These are phyloP conservation scores for Penicillium olsonii DNA, from an alignment of 2,329 filamentous ascomycete species.

Conservation along the genomic window DNA sequence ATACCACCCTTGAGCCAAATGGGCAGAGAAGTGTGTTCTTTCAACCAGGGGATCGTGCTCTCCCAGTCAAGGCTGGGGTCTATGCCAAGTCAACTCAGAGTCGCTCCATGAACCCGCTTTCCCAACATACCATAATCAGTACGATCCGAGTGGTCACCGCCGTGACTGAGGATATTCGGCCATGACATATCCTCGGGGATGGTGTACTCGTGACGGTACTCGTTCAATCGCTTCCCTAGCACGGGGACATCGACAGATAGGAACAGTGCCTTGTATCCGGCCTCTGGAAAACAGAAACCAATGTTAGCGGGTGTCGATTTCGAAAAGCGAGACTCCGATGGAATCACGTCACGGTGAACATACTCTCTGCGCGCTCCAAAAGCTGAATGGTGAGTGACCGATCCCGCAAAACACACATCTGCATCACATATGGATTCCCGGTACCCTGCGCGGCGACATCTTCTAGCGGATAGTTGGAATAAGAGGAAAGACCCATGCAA, in stretches of 20 bases:
- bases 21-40: conserved; percentile 50
- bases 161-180: conserved; percentile 45
- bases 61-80: conserved; percentile 53
- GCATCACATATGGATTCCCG: conserved; percentile 54
- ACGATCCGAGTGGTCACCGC: conserved; percentile 23
- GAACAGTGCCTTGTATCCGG: conserved; percentile 57
- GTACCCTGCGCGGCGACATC: conserved; percentile 47
- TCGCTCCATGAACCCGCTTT: not conserved
- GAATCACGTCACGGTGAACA: conserved; percentile 5
- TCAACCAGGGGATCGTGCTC: conserved; percentile 51
- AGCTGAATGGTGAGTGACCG: conserved; percentile 45
- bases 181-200: conserved; percentile 48
- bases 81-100: conserved; percentile 10
- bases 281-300: conserved; percentile 26
- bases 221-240: conserved; percentile 55
- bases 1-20: conserved; percentile 36
- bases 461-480: conserved; percentile 48
- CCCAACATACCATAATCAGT: conserved; percentile 30
- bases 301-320: not conserved
- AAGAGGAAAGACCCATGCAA: conserved; percentile 53
- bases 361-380: conserved; percentile 47
- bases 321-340: not conserved
- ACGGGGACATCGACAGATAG: conserved; percentile 58
- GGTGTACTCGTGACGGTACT: conserved; percentile 55
- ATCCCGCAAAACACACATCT: conserved; percentile 57